Percentiles rank a stretch among this genome's conserved stretches.
These are phyloP conservation scores for Candida awuae DNA, from an alignment of 805 yeast genomes.

Conservation along the genomic window DNA sequence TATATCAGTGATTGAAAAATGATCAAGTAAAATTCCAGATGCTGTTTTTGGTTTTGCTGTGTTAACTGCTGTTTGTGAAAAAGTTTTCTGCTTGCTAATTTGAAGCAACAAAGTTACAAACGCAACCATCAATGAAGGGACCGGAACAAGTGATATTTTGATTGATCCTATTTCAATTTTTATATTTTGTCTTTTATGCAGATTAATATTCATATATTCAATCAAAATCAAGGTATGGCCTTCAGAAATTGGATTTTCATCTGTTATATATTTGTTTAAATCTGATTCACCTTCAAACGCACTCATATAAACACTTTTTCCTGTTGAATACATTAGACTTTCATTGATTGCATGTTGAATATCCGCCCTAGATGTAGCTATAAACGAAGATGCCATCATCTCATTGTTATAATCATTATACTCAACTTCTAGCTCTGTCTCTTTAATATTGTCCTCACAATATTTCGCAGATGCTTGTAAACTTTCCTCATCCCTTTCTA, in stretches of 20 bases:
- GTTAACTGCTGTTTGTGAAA: slow-evolving; percentile 6
- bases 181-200: slow-evolving; percentile 28
- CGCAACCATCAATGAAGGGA: slow-evolving; percentile 32
- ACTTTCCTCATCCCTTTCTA: slow-evolving; percentile 20
- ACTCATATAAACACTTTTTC: slow-evolving; percentile 68
- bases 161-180: slow-evolving; percentile 33
- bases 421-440: background rate
- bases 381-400: slow-evolving; percentile 30
- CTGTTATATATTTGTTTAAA: slow-evolving; percentile 24
- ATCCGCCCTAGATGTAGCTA: slow-evolving; percentile 24
- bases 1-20: slow-evolving; percentile 32
- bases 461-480: slow-evolving; percentile 6
- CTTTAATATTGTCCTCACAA: slow-evolving; percentile 3
- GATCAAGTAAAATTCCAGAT: slow-evolving; percentile 27
- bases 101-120: slow-evolving; percentile 33
- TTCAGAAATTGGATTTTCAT: too few species aligned
- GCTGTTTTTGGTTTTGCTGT: slow-evolving; percentile 16
- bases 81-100: slow-evolving; percentile 15
- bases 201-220: slow-evolving; percentile 2
- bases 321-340: slow-evolving; percentile 60
- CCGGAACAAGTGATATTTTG: slow-evolving; percentile 37
- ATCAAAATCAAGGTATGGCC: slow-evolving; percentile 4
- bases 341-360: slow-evolving; percentile 34
- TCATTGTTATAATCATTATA: slow-evolving; percentile 30
- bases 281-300: slow-evolving; percentile 54